phyloP scores from a whole-genome alignment of 257 asterid genomes.

The Nicotiana tomentosiformis region DNA sequence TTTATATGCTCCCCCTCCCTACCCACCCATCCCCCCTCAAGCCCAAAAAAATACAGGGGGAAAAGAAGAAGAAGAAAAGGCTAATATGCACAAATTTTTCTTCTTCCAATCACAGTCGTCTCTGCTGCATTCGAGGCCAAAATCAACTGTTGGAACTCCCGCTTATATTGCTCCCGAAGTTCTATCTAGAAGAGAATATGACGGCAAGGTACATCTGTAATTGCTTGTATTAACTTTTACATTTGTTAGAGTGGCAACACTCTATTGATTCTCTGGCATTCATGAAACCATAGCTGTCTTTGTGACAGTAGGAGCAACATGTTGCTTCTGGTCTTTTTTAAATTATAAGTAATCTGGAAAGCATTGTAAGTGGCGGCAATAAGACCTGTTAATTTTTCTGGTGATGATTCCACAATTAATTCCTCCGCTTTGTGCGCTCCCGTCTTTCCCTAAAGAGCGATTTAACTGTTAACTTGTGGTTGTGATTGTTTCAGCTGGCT shows the following conservation, averaged over 20 bases:
- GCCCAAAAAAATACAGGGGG: not conserved
- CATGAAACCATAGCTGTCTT: not conserved
- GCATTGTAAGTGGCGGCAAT: not conserved
- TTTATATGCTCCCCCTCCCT: not conserved
- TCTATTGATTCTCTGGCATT: not conserved
- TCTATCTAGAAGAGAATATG: conserved; percentile 64
- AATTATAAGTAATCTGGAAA: not conserved
- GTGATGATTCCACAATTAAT: not conserved
- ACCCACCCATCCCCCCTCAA: not conserved
- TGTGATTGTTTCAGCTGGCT: conserved; percentile 24
- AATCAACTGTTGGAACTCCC: conserved; percentile 76
- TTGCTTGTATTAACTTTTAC: not conserved
- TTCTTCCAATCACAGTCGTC: conserved; percentile 23
- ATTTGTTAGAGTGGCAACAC: not conserved
- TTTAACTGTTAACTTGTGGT: not conserved
- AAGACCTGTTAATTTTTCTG: not conserved
- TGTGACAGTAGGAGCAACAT: not conserved
- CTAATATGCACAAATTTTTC: not conserved
- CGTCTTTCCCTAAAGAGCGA: not conserved
- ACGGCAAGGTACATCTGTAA: conserved; percentile 47
- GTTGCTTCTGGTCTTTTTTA: no score
- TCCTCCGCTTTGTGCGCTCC: not conserved
- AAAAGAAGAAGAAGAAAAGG: no score
- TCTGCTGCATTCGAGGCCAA: conserved; percentile 46
- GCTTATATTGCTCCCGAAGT: conserved; percentile 77